Conservation (phyloP, 106 monocot genomes). For the Apostasia ramifera region DNA sequence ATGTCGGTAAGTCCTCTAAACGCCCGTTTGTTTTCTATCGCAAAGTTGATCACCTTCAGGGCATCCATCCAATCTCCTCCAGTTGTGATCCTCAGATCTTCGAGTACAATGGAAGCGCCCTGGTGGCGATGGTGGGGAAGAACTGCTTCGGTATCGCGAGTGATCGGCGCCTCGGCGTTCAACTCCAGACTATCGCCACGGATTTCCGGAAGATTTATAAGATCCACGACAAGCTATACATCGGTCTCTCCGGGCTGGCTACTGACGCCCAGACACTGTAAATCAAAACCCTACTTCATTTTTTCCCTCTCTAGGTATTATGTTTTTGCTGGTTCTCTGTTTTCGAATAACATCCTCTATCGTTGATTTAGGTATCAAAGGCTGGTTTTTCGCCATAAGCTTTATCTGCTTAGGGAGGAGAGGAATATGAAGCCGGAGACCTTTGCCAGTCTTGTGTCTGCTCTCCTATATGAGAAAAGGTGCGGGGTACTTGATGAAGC, state of each 20-base stretch:
- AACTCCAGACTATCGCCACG: constrained; percentile 76
- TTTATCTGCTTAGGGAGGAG: constrained; percentile 67
- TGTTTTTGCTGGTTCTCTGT: not conserved
- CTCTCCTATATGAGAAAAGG: constrained; percentile 77
- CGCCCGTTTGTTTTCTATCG: too few species aligned
- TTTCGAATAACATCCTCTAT: not conserved
- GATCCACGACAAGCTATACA: constrained; percentile 81
- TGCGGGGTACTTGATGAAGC: not conserved
- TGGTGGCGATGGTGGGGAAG: constrained; percentile 79
- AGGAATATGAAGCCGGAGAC: constrained; percentile 78
- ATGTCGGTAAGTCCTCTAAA: too few species aligned
- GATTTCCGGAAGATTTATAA: constrained; percentile 63
- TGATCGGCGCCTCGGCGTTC: constrained; percentile 69
- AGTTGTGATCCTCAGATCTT: constrained; percentile 40
- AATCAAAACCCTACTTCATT: not conserved
- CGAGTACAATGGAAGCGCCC: constrained; percentile 78
- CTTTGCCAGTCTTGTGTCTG: constrained; percentile 64
- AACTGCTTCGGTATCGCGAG: constrained; percentile 81
- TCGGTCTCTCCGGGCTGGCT: constrained; percentile 76
- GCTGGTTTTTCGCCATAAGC: constrained; percentile 58
- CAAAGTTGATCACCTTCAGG: too few species aligned
- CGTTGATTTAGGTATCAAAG: constrained; percentile 34
- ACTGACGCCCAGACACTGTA: constrained; percentile 71
- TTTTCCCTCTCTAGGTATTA: not conserved
- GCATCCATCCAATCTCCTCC: not conserved